Conservation (phyloP, 2,329 filamentous ascomycete genomes). For the Arthrobotrys sinensis region DNA sequence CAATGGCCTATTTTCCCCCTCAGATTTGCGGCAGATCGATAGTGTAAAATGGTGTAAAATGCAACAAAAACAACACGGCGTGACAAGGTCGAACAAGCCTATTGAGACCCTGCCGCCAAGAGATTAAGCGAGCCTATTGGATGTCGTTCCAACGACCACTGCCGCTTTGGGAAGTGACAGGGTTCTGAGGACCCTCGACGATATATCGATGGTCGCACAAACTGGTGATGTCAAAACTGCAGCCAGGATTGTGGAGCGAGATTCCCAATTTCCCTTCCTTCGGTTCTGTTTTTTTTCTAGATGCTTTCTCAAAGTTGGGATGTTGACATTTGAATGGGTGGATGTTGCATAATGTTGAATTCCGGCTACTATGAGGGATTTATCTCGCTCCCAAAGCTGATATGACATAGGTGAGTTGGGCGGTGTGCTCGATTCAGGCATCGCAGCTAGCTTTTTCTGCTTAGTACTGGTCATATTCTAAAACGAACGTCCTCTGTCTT, state of each 20-base stretch:
- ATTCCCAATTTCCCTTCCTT: background rate
- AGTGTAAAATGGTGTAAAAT: slow-evolving; percentile 27
- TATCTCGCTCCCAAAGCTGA: slow-evolving; percentile 20
- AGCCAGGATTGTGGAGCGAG: background rate
- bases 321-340: background rate
- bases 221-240: background rate
- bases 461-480: slow-evolving; percentile 8
- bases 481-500: background rate
- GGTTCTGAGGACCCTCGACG: background rate
- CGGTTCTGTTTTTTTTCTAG: background rate
- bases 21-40: slow-evolving; percentile 24
- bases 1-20: background rate
- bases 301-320: background rate
- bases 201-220: too few relatives aligned
- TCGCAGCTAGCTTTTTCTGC: slow-evolving; percentile 14
- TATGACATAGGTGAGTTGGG: background rate
- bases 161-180: background rate
- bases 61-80: slow-evolving; percentile 40
- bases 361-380: slow-evolving; percentile 42
- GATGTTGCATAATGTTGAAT: background rate
- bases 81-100: slow-evolving; percentile 16
- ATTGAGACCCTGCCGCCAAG: slow-evolving; percentile 13
- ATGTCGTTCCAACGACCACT: background rate
- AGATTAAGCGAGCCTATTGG: slow-evolving; percentile 46
- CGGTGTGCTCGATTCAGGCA: background rate